Conservation (phyloP, 139 green algal genomes). For the Yamagishiella unicocca region DNA sequence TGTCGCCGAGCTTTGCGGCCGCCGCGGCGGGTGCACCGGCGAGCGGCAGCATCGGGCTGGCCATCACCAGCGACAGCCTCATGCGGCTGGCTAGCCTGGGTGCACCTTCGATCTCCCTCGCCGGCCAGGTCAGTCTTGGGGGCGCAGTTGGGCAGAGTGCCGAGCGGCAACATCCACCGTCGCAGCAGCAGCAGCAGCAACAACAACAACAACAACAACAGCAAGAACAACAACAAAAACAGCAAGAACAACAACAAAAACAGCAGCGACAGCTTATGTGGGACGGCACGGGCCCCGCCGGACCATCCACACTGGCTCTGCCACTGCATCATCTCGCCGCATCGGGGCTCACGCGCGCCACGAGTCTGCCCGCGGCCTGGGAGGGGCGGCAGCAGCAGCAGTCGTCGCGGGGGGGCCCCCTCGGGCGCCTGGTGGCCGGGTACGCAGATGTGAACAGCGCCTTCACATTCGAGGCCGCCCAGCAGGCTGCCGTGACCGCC, state of each 20-base stretch:
- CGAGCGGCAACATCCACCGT: neutral
- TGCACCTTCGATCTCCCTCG: neutral
- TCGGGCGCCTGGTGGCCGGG: neutral
- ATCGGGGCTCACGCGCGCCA: neutral
- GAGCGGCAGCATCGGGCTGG: constrained; percentile 6
- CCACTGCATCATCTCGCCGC: neutral
- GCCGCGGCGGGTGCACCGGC: neutral
- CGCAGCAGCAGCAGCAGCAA: neutral
- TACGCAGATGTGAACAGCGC: too few species aligned
- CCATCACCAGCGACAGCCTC: neutral
- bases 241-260: neutral
- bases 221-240: neutral
- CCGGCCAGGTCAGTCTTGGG: neutral
- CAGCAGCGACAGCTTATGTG: neutral
- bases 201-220: neutral
- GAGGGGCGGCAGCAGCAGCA: neutral
- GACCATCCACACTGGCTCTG: neutral
- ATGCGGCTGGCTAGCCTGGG: constrained; percentile 22
- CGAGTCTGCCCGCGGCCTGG: neutral
- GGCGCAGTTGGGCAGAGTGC: neutral
- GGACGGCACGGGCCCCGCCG: neutral
- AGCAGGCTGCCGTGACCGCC: too few species aligned
- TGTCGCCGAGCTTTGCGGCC: neutral
- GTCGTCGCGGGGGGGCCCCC: neutral
- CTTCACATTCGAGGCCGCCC: too few species aligned